Evolutionary conservation across 805 yeast species (phyloP), one percentile per base, ranked within the genome.

Genomic region (Candida ortonii): DNA sequence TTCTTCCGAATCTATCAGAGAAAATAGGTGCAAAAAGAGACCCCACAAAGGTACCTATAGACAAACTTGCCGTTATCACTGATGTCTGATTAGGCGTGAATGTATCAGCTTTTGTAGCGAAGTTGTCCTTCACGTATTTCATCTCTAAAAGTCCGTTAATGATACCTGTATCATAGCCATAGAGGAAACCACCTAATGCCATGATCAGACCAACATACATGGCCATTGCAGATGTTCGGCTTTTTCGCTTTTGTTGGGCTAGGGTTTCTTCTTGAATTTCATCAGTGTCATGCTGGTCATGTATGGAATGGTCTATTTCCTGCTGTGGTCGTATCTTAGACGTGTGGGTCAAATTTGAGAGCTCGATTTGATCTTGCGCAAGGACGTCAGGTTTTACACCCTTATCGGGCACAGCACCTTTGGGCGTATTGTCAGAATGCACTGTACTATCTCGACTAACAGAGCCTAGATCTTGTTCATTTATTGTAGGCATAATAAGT

Each of bases 121-220:
- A 76, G 28, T 71, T 65, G 2, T 59, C 41, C 25, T 68, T 66
- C 25, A 87, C 87, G 53, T 73, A 84, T 9, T 61, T 48, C 94
- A 88, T 85, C 43, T 85, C 93, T 34, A 82, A 54, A 5, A 87
- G 64, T 42, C 85, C 86, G 54, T 86, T 86, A 33, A 86, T 81
- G 29, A 85, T 63, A 1, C 96, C 96, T 0, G 96, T 87, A 57
- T 87, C 96, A 54, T 84, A 88, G 1, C 96, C 96, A 55, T 82
- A 87, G 25, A 87, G 64, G 54, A 87, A 84, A 0, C 96, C 96
- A 17, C 96, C 96, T n/a, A 84, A 73, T 10, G 95, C 94, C 8
- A 93, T 90, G 40, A 86, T 79, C 15, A 76, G 53, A 39, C 95
- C 95, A 4, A 87, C 89, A 7, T 73, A 62, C 21, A 84, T 57